Base-by-base conservation (phyloP, 1,139 yeast genomes). In the Keqinozyma sinolaborantium region DNA sequence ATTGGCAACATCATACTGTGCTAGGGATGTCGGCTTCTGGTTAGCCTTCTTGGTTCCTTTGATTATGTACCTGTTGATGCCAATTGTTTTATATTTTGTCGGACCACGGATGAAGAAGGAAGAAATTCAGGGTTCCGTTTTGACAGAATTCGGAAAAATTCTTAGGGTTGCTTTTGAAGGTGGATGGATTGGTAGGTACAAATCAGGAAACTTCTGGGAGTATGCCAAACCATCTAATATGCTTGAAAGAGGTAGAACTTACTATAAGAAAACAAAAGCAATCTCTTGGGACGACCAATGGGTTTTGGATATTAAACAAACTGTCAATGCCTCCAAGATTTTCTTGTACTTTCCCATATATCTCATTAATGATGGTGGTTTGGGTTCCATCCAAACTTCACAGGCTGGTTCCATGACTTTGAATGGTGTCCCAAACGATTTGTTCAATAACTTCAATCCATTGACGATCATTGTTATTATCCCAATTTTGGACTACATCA, bases 1-100 rank as follows among this genome's bases (percentile, higher is more conserved):
- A 38, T 70, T 86, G 41, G 88, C 90, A 26, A 83, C 95, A 16
- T 79, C 92, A 5, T 80, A 82, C 50, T 60, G 79, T 48, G 92
- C 82, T 45, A 69, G 80, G 53, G 58, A 74, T 40, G 68, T 79
- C 41, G 94, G 90, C 28, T 84, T 75, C 62, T 84, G 90, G 90
- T 71, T 80, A 25, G 92, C 90, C 2, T 84, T 68, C 59, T 62
- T 80, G 44, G 56, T 76, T 25, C 83, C 84, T 27, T 71, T 74
- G 33, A 46, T 74, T 30, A 48, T 77, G 31, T 77, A 76, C 48
- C 45, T 72, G 38, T 28, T 66, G 25, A 58, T 77, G 47, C 79
- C 82, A 21, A 38, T 69, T 26, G 62, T 74, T 11, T 57, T 76
- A 44, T 35, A 61, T 24, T 42, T 55, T 24, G 57, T 74, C 31